Base-by-base conservation (phyloP, 179 eudicot genomes). In the Silene noctiflora region DNA sequence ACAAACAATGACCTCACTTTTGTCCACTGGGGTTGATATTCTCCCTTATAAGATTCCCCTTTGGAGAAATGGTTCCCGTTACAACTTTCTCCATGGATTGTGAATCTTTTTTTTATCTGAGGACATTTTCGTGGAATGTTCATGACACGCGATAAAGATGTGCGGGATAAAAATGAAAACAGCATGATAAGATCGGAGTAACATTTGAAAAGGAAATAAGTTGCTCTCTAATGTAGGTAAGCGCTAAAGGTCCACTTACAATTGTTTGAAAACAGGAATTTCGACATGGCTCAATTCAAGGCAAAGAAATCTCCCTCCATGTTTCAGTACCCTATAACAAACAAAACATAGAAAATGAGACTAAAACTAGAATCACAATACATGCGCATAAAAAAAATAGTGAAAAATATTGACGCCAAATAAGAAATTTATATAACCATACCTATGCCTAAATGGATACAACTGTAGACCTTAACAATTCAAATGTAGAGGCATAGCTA, bases 241-340 rank as follows among this genome's bases (percentile, higher is more conserved):
- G 65, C 69, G 65, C 69, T 33, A 60, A 4, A 33, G 75, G 58
- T 25, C 63, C 66, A 51, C 9, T 81, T 80, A 82, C 98, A 92
- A 74, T 71, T 94, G 88, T 85, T 94, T 94, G 73, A 92, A 92
- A 74, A 87, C 62, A 7, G 96, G 97, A 75, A 76, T 48, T 58
- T 94, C 89, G 3, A 94, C 98, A 86, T 89, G 97, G 85, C 98
- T 94, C 82, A 94, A 84, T 82, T 94, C 98, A 72, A 94, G 96
- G 84, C 98, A 94, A 71, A 94, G 94, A 83, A 94, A 94, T 76
- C 98, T 81, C 78, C 98, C 98, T 79, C 98, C 98, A 42, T 63
- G 90, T 85, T 83, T 89, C 33, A 94, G 89, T 72, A 94, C 93
- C 91, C 98, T 92, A 83, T 61, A 53, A 81, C 74, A 83, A 55